Base-by-base conservation (phyloP, 2,329 filamentous ascomycete genomes). In the Emmonsiellopsis sp. region DNA sequence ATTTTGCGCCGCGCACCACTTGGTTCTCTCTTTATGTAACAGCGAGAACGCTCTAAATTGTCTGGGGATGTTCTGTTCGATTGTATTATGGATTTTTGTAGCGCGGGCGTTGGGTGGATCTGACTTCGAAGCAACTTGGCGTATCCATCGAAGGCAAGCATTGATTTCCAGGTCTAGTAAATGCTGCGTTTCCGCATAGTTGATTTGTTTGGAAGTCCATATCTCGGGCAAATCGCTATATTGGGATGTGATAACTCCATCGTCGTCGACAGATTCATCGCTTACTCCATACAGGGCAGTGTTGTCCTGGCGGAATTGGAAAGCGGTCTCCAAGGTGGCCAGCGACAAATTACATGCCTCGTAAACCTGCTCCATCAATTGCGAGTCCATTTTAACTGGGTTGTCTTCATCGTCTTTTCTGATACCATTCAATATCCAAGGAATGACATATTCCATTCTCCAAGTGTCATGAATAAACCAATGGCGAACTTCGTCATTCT, bases 391-490 rank as follows among this genome's bases (percentile, higher is more conserved):
- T 39, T 83, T 74, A 40, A 34, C 34, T 57, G 83, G 71, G 5
- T 78, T 71, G 8, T 80, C 82, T 53, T 82, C 81, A 62, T 85
- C 86, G 54, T 86, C 75, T 53, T 86, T 81, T 65, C 87, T 88
- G 66, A 92, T 84, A 11, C 84, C 83, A 65, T 87, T 84, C 61
- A 83, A 87, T 7, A 86, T 83, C 85, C 87, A 93, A 0, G 87
- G 86, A 47, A 94, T 77, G 43, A 93, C 82, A 53, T 87, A 76
- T 52, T 90, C 83, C 59, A 94, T 77, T 32, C 80, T 79, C 68
- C 81, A 81, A 34, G 90, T 77, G 63, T 91, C 87, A 60, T 86
- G 79, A 56, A 90, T 77, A 63, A 96, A 95, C 83, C 88, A 96
- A 61, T 89, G 84, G n/a, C 90, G 82, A 13, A 95, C 83, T 6